These are phyloP conservation scores for Exophiala spinifera DNA, from an alignment of 2,329 filamentous ascomycete species.

Conservation along the genomic window DNA sequence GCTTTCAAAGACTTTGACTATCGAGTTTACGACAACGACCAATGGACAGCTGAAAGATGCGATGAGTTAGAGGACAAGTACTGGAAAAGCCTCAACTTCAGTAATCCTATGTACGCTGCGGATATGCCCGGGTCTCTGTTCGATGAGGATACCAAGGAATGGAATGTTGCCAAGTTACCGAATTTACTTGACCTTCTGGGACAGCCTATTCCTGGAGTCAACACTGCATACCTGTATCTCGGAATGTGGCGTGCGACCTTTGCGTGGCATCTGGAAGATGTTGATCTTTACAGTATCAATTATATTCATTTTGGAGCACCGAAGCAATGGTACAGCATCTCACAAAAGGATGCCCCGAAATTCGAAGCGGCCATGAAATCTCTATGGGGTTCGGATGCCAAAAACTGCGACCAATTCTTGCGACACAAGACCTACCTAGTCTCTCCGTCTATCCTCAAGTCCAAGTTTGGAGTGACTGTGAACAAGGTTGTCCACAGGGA, in stretches of 20 bases:
- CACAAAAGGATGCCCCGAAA: conserved; percentile 84
- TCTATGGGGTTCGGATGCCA: conserved; percentile 83
- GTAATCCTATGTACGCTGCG: conserved; percentile 89
- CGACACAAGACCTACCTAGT: conserved; percentile 97
- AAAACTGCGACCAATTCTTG: conserved; percentile 92
- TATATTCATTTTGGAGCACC: conserved; percentile 98
- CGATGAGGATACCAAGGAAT: conserved; percentile 74
- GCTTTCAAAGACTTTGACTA: conserved; percentile 92
- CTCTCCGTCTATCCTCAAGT: conserved; percentile 80
- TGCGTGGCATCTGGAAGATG: conserved; percentile 97
- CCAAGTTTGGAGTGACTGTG: conserved; percentile 90
- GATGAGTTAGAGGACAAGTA: conserved; percentile 92
- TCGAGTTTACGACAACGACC: conserved; percentile 73
- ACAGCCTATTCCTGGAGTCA: conserved; percentile 94
- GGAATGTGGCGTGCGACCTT: conserved; percentile 99
- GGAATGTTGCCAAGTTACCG: conserved; percentile 93
- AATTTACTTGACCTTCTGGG: conserved; percentile 92
- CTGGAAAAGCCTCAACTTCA: conserved; percentile 96
- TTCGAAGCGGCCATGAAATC: conserved; percentile 91
- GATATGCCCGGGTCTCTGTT: conserved; percentile 96
- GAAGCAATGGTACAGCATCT: conserved; percentile 99
- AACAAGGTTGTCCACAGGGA: conserved; percentile 95
- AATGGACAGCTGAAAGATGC: conserved; percentile 87
- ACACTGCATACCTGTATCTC: conserved; percentile 94
- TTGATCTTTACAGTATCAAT: conserved; percentile 99